Evolutionary conservation across 768 basidiomycete genomes (phyloP).

Genomic region (Hygrophorus pudorinus): DNA sequence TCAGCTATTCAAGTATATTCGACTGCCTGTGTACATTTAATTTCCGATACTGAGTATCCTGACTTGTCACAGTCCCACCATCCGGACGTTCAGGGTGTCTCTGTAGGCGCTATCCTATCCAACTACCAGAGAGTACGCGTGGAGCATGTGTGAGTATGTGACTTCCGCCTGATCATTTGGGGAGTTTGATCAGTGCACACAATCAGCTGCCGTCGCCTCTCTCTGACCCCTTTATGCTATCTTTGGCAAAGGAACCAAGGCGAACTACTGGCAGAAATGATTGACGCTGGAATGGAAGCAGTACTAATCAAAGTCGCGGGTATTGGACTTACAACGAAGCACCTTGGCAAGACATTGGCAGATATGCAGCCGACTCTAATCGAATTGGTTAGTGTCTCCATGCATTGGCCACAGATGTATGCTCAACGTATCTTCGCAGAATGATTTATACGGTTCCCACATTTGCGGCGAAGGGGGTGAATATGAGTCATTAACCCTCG

Average conservation of each 20-base stretch:
- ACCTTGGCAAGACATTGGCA: conserved; percentile 69
- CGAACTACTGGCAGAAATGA: conserved; percentile 83
- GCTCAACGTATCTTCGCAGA: conserved; percentile 31
- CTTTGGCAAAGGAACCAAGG: conserved; percentile 91
- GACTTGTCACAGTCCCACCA: conserved; percentile 43
- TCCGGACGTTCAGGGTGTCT: conserved; percentile 78
- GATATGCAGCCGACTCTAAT: conserved; percentile 66
- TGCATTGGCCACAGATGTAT: background rate
- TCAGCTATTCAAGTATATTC: conserved; percentile 60
- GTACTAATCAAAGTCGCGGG: conserved; percentile 95
- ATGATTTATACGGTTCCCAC: conserved; percentile 77
- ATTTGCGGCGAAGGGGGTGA: conserved; percentile 98
- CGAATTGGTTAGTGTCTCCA: conserved; percentile 46
- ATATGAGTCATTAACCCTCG: conserved; percentile 89
- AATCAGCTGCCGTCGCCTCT: conserved; percentile 73
- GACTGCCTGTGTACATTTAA: background rate
- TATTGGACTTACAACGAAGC: conserved; percentile 67
- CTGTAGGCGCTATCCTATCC: conserved; percentile 94
- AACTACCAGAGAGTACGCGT: conserved; percentile 96
- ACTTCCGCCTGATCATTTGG: background rate
- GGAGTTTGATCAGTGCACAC: conserved; percentile 2
- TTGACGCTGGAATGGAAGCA: conserved; percentile 65
- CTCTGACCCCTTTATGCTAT: conserved; percentile 72
- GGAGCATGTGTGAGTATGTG: conserved; percentile 84
- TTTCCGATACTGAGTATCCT: conserved; percentile 2